Percentiles rank a stretch among this genome's conserved stretches.
phyloP scores from a whole-genome alignment of 441 rosid species.

The Brassica hybrid region DNA sequence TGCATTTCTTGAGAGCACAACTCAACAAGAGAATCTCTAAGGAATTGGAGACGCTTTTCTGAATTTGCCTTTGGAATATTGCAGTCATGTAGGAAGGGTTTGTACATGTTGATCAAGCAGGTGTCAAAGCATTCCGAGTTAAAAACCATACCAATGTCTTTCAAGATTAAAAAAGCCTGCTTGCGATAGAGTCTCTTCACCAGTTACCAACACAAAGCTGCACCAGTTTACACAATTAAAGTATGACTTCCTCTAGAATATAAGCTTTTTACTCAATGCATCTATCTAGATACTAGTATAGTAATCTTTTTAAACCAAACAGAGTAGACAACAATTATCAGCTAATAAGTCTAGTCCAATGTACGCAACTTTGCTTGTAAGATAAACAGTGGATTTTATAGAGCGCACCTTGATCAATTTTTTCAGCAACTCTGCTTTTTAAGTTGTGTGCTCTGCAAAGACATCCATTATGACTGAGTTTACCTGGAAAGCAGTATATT shows the following conservation, averaged over 20 bases:
- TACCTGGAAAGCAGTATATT: too few species aligned
- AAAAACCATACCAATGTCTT: constrained; percentile 62
- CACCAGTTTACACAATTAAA: constrained; percentile 35
- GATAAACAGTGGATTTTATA: too few species aligned
- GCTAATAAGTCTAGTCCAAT: too few species aligned
- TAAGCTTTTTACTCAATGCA: background rate
- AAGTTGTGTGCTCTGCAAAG: too few species aligned
- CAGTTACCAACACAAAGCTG: constrained; percentile 77
- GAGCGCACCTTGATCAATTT: too few species aligned
- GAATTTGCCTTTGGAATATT: constrained; percentile 60
- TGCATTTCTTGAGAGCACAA: constrained; percentile 82
- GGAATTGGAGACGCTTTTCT: constrained; percentile 50
- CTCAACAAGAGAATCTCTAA: constrained; percentile 72
- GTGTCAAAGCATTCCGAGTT: constrained; percentile 64
- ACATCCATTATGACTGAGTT: too few species aligned
- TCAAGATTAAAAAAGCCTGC: constrained; percentile 63
- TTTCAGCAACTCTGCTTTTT: too few species aligned
- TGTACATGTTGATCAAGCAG: constrained; percentile 72
- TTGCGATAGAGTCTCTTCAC: constrained; percentile 61
- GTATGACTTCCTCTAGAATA: constrained; percentile 7
- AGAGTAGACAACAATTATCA: too few species aligned
- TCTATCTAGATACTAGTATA: too few species aligned
- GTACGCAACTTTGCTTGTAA: too few species aligned
- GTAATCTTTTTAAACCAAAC: too few species aligned
- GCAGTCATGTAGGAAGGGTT: constrained; percentile 71